Base-by-base conservation (phyloP, 805 yeast genomes). In the Ogataea parapolymorpha region DNA sequence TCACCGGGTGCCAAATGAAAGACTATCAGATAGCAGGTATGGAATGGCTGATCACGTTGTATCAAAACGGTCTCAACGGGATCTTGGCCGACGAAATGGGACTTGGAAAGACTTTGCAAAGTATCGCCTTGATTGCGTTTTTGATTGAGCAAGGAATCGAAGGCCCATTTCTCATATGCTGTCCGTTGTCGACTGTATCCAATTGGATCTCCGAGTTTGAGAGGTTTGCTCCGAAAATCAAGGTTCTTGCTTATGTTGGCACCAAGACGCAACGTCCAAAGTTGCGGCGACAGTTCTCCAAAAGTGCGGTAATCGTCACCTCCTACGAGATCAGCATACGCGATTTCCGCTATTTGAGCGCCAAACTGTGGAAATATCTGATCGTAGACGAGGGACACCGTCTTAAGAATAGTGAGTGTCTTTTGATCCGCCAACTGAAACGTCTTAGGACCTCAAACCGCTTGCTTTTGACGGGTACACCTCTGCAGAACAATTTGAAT, bases 1-100 rank as follows among this genome's bases (percentile, higher is more conserved):
- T 82, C 12, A 63, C 74, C 1, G 79, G 80, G 6, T 85, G 87
- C 23, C 55, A 56, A 0, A 68, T 91, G 71, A 87, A 88, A 55
- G 84, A 80, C 22, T 89, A 93, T 57, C 99, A 91, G 62, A 61
- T 87, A 14, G 89, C 85, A 41, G 99, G 98, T 1, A 72, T 91
- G 42, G 89, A 87, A 49, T 91, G 98, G 98, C 66, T 93, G 30
- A 75, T 82, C 11, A 83, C 96, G 0, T 65, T 91, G 18, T 93
- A 85, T 59, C 95, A 90, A 57, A 93, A 91, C 62, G 99, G 98
- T 0, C 68, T 91, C 22, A 91, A 91, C 61, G 99, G 98, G 2
- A 90, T 93, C 26, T 66, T 93, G 15, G 98, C 98, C 0, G 98
- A 93, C 65, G 98, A 91, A 61, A 91, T 91, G 99, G 98, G 98